A percentile compares a stretch with the other conserved stretches of the same genome.
Evolutionary conservation across 768 basidiomycete genomes (phyloP).

Genomic region (Favolaschia claudopus): DNA sequence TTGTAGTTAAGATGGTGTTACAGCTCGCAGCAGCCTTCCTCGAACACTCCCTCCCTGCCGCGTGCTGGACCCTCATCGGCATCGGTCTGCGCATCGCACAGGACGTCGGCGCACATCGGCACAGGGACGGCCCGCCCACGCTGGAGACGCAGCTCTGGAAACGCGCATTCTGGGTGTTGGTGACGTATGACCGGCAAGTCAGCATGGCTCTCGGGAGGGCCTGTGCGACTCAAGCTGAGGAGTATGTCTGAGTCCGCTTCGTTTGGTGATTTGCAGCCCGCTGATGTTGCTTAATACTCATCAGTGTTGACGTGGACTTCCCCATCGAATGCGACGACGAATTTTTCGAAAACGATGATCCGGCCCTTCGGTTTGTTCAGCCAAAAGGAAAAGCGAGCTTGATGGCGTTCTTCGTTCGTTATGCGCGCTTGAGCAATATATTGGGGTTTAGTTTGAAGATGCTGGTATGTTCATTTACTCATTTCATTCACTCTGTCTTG

Average conservation of each 20-base stretch:
- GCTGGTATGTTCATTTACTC: conserved; percentile 46
- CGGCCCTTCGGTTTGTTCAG: conserved; percentile 50
- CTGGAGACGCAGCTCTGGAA: conserved; percentile 79
- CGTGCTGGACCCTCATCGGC: conserved; percentile 73
- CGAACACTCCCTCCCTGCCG: conserved; percentile 63
- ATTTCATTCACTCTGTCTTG: neutral
- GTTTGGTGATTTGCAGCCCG: neutral
- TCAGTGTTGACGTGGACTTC: conserved; percentile 58
- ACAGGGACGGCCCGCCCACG: conserved; percentile 43
- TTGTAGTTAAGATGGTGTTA: conserved; percentile 10
- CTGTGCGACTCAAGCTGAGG: conserved; percentile 75
- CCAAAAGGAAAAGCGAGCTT: conserved; percentile 48
- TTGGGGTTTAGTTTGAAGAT: conserved; percentile 57
- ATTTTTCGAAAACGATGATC: conserved; percentile 13
- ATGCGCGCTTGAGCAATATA: conserved; percentile 44
- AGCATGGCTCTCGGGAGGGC: conserved; percentile 69
- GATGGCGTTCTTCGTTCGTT: conserved; percentile 50
- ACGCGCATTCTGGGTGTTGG: conserved; percentile 62
- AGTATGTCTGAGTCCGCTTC: conserved; percentile 49
- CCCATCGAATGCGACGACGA: conserved; percentile 38
- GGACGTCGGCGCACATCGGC: conserved; percentile 75
- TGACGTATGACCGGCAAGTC: conserved; percentile 51
- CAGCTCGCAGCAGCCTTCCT: conserved; percentile 62
- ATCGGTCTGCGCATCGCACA: conserved; percentile 40
- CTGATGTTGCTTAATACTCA: neutral